Base-by-base conservation (phyloP, 1,139 yeast genomes). In the Kurtzmaniella quercitrusa region DNA sequence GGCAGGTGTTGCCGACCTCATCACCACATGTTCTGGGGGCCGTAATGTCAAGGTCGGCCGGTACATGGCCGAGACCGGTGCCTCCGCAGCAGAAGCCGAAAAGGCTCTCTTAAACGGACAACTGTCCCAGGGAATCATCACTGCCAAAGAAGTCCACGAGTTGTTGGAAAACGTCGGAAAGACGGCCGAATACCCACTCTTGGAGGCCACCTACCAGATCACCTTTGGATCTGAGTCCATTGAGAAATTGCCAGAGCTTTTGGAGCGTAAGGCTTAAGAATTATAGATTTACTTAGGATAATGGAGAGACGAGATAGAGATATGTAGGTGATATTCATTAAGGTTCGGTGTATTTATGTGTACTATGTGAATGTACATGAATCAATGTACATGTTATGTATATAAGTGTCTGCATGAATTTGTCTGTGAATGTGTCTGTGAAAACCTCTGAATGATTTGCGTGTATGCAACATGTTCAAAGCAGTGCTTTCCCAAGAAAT, bases 1-100 rank as follows among this genome's bases (percentile, higher is more conserved):
- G 21, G 77, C 77, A n/a, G 78, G 78, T 45, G 78, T 73, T 36
- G 78, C 78, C 40, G 78, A 73, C 51, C 67, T 73, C 51, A 73
- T 73, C 51, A 73, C 78, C 34, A 71, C 78, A 29, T 73, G 78
- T 51, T 54, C 75, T 24, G 78, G 77, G 43, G 78, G 78, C 43
- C 68, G 78, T 60, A 73, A 73, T 55, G 77, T 73, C 42, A 70
- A 67, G 54, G 73, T 73, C 37, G 78, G 74, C 17, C 65, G 72
- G 49, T 67, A 70, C 53, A 73, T 73, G 77, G 71, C 75, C 23
- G 61, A 70, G 53, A 71, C 75, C 17, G 75, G 75, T 17, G 71
- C 59, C 19, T 56, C 62, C 40, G 77, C 76, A 12, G 58, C 61
- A 52, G 73, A 58, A 23, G 74, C 77, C 5, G 78, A 73, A 54